A percentile compares a stretch with the other conserved stretches of the same genome.
Evolutionary conservation across 345 rosid species (phyloP).

Genomic region (Bretschneidera sinensis): DNA sequence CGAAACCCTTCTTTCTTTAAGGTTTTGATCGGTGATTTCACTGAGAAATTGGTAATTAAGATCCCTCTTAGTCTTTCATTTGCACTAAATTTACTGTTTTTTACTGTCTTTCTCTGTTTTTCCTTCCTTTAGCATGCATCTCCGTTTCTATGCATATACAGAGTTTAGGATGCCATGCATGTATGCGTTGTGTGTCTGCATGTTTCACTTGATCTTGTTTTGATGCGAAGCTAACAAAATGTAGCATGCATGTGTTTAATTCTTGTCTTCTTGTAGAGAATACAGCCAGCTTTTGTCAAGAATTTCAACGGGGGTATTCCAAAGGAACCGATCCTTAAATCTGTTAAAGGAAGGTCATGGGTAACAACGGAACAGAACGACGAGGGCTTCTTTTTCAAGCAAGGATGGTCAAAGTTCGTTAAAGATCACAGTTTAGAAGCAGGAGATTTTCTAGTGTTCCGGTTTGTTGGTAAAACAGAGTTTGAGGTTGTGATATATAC

Average conservation of each 20-base stretch:
- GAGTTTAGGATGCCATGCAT: not conserved
- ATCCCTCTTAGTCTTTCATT: no score
- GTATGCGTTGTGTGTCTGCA: no score
- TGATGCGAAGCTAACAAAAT: not conserved
- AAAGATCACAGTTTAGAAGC: not conserved
- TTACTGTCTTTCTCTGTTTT: not conserved
- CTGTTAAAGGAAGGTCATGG: not conserved
- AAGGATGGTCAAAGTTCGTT: conserved; percentile 6
- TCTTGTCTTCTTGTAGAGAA: not conserved
- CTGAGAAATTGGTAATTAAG: not conserved
- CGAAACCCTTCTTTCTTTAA: not conserved
- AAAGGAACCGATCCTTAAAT: not conserved
- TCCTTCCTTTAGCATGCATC: not conserved
- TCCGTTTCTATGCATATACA: no score
- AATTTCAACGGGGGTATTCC: not conserved
- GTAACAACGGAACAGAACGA: not conserved
- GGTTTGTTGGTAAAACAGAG: not conserved
- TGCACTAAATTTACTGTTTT: no score
- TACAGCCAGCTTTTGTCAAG: conserved; percentile 7
- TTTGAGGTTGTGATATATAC: not conserved
- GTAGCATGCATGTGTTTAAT: not conserved
- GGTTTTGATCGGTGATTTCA: conserved; percentile 7
- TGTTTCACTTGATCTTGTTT: no score
- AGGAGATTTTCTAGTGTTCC: conserved; percentile 6
- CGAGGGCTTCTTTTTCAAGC: not conserved